Base-by-base conservation (phyloP, 768 basidiomycete genomes). In the Leccinum rimulosum region DNA sequence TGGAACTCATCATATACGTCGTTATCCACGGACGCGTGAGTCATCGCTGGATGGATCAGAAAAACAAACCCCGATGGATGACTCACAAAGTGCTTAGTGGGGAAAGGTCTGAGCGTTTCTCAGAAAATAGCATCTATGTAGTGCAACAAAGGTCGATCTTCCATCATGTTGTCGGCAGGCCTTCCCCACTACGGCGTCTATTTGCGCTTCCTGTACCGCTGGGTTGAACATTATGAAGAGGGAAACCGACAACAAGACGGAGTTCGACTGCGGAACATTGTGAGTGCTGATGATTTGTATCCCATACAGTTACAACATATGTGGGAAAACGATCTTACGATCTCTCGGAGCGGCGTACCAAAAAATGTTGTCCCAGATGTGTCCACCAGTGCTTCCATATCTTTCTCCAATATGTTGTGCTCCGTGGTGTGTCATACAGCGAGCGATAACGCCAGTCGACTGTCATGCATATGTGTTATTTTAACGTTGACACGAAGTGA, bases 71-170 rank as follows among this genome's bases (percentile, higher is more conserved):
- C 12, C 3, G 1, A 14, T 25, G 17, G 14, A 17, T 19, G 11
- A 22, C 61, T 56, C 30, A 62, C 61, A 35, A 3, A 61, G 33
- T 17, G 25, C 25, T 25, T 25, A 33, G 31, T 33, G 31, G 12
- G 31, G 31, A 11, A 33, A 33, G 9, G 56, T 43, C 60, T 54
- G 19, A 48, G 14, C 1, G 22, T 59, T 62, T 78, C 78, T 54
- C 72, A 69, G 3, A 73, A 66, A 27, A 77, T 70, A 4, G 75
- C 76, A 19, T 63, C 66, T 15, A 76, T 68, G 50, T 76, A 77
- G 4, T 75, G 76, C n/a, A 79, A 58, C 14, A 38, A 43, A 6
- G 53, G 38, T 52, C 57, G 50, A 51, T 69, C 60, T 3, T 64
- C 57, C 27, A 59, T 27, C 27, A 27, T 27, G 27, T 56, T 7